Base-by-base conservation (phyloP, 345 rosid species). In the Salix koriyanagi region DNA sequence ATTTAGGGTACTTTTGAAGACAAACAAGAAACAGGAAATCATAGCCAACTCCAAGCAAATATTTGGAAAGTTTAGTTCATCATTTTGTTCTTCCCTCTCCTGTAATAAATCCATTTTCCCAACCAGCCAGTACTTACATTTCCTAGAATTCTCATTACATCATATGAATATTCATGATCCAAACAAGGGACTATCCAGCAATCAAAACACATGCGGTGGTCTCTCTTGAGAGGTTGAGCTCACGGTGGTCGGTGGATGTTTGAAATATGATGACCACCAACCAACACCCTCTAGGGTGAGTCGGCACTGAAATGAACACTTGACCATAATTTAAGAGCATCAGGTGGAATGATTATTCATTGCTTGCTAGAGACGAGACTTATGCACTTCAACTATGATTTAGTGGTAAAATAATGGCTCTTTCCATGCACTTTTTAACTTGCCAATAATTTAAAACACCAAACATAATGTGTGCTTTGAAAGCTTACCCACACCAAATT, bases 401-500 rank as follows among this genome's bases (percentile, higher is more conserved):
- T 7, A 54, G 25, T 56, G 13, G 26, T n/a, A 3, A n/a, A 56
- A 56, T 21, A 56, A 56, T 56, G 37, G 37, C 37, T 34, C 37
- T 34, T 34, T 34, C 37, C 37, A 4, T n/a, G 41, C 30, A 44
- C 39, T 69, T 11, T 71, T 7, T 4, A 9, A 36, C 34, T 21
- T 37, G 11, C n/a, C 14, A 19, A 41, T 44, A 65, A 23, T 67
- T 60, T 26, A 37, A 73, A 62, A 65, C 41, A 10, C 13, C 30
- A 30, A 73, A 65, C 62, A 18, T 67, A 28, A 6, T 54, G 32
- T 42, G 30, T 42, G 36, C 67, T 46, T 34, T 25, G 50, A 73
- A 70, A 42, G 75, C 65, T 76, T 74, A 61, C 79, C 56, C 74
- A 67, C 73, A 58, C 62, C 65, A 56, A 25, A 54, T n/a, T 36